These are phyloP conservation scores for Licmophora abbreviata DNA, from an alignment of 108 stramenopile species.

Conservation along the genomic window DNA sequence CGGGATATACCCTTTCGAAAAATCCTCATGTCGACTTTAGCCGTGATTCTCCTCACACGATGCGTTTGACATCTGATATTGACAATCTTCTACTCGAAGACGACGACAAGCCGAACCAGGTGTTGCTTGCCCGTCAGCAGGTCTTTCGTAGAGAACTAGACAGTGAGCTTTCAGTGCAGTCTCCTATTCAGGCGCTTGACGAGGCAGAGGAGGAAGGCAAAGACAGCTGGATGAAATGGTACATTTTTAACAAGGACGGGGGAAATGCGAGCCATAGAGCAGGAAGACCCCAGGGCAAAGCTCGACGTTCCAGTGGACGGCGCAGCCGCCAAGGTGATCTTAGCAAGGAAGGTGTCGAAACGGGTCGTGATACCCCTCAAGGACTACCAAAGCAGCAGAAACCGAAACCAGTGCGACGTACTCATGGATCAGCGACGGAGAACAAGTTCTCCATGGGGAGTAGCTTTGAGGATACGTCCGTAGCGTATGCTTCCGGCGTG, in stretches of 20 bases:
- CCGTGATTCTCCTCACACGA: slow-evolving; percentile 65
- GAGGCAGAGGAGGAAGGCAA: slow-evolving; percentile 9
- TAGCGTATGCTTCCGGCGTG: neutral
- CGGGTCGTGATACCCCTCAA: neutral
- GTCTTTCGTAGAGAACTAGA: slow-evolving; percentile 14
- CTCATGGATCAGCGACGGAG: neutral
- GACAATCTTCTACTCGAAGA: slow-evolving; percentile 69
- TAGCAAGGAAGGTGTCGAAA: too few species aligned
- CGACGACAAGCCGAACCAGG: slow-evolving; percentile 27
- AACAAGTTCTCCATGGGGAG: neutral
- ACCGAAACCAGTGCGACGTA: slow-evolving; percentile 22
- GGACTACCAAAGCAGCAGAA: slow-evolving; percentile 15
- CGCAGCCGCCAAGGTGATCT: too few species aligned
- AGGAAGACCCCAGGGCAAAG: neutral
- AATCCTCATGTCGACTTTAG: slow-evolving; percentile 41
- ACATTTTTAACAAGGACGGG: slow-evolving; percentile 17
- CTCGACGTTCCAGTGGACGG: slow-evolving; percentile 1
- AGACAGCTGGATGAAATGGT: slow-evolving; percentile 30
- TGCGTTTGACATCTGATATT: slow-evolving; percentile 63
- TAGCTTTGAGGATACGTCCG: neutral
- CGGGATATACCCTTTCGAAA: slow-evolving; percentile 22
- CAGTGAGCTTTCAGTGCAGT: slow-evolving; percentile 2
- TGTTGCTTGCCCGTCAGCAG: slow-evolving; percentile 13
- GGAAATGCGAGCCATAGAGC: slow-evolving; percentile 4
- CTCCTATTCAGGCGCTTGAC: neutral